These are phyloP conservation scores for Erythrobasidium yunnanense DNA, from an alignment of 768 basidiomycete species.

Conservation along the genomic window DNA sequence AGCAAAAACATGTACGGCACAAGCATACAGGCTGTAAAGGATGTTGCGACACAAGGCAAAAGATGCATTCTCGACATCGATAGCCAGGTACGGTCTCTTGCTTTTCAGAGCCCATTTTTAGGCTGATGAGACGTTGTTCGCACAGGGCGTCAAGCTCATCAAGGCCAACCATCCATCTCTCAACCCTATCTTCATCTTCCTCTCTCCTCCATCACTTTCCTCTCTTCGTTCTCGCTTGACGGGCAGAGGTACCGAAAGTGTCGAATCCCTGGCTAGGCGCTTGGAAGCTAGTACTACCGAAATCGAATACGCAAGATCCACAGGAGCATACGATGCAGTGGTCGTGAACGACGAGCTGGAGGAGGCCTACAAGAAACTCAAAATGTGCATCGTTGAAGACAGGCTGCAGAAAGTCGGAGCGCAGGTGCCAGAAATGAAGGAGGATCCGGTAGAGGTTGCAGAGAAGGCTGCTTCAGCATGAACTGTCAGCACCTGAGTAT, in stretches of 20 bases:
- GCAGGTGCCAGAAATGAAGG: conserved; percentile 20
- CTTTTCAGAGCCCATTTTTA: conserved; percentile 1
- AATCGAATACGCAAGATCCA: conserved; percentile 69
- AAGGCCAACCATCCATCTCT: conserved; percentile 58
- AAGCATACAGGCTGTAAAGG: conserved; percentile 61
- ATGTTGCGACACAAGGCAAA: conserved; percentile 55
- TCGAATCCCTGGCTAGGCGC: conserved; percentile 59
- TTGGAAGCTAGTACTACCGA: conserved; percentile 68
- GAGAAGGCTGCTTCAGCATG: no score
- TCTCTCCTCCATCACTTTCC: conserved; percentile 74
- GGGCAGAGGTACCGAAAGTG: conserved; percentile 72
- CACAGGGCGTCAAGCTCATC: conserved; percentile 80
- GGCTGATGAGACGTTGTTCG: neutral
- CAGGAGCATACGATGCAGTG: conserved; percentile 63
- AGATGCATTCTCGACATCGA: conserved; percentile 94
- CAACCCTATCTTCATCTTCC: conserved; percentile 78
- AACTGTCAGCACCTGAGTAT: neutral
- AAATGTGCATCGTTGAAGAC: conserved; percentile 34
- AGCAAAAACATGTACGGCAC: conserved; percentile 90
- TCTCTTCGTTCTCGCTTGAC: conserved; percentile 59
- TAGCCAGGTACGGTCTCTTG: conserved; percentile 79
- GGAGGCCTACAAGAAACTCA: conserved; percentile 66
- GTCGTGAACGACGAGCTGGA: conserved; percentile 86
- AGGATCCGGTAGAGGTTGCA: conserved; percentile 12
- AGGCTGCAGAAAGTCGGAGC: conserved; percentile 1